Evolutionary conservation across 495 filamentous ascomycete genomes (phyloP).

Genomic region (Xylaria venustula): DNA sequence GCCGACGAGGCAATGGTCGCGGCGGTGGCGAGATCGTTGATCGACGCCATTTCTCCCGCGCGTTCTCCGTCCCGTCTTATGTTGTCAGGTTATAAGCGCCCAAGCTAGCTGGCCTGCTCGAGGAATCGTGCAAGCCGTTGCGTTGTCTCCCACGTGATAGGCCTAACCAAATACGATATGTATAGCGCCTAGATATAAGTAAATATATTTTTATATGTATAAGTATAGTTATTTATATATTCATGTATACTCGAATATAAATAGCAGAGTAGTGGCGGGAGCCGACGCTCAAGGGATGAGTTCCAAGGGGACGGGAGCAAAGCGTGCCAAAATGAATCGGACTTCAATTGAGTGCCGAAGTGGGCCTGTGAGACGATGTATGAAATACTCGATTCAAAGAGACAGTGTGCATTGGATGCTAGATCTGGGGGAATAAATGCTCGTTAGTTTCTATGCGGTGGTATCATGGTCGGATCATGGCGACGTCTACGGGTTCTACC

Average conservation of each 20-base stretch:
- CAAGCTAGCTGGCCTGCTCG: not conserved
- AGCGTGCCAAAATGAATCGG: not conserved
- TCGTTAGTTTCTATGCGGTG: not conserved
- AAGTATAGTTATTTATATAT: no score
- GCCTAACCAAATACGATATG: not conserved
- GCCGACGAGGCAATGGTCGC: conserved; percentile 38
- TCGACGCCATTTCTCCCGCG: conserved; percentile 34
- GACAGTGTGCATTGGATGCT: conserved; percentile 20
- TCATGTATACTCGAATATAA: not conserved
- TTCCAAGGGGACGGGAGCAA: not conserved
- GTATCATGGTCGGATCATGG: conserved; percentile 10
- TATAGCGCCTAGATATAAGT: no score
- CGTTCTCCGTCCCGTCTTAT: conserved; percentile 1
- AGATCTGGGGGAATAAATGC: not conserved
- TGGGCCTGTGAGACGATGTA: conserved; percentile 4
- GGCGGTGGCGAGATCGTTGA: conserved; percentile 44
- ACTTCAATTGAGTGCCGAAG: conserved; percentile 4
- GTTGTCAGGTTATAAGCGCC: not conserved
- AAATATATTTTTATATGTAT: no score
- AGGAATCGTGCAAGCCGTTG: not conserved
- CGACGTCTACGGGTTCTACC: no score
- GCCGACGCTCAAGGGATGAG: no score
- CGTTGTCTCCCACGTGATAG: conserved; percentile 5
- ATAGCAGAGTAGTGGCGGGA: no score
- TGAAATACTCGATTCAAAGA: not conserved